phyloP scores from a whole-genome alignment of 2,329 filamentous ascomycete species.

The Chaetomiaceae sp. region DNA sequence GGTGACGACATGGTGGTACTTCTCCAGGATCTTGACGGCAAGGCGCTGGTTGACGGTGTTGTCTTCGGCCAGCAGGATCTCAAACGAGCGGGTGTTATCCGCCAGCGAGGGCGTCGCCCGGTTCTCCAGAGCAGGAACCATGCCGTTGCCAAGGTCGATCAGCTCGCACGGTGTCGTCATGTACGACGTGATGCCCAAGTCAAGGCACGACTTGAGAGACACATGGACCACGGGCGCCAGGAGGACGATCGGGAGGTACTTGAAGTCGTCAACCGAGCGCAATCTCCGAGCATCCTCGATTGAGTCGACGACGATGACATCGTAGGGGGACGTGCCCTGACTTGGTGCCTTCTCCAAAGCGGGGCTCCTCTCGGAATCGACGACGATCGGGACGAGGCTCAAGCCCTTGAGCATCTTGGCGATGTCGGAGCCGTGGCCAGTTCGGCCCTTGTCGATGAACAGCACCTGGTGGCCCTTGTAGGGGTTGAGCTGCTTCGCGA shows the following conservation, averaged over 20 bases:
- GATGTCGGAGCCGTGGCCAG: constrained; percentile 69
- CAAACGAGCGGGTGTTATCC: constrained; percentile 91
- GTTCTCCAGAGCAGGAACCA: constrained; percentile 92
- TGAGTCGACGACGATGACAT: constrained; percentile 93
- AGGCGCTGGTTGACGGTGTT: constrained; percentile 95
- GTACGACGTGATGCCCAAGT: constrained; percentile 96
- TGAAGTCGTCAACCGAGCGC: constrained; percentile 87
- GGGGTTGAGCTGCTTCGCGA: constrained; percentile 78
- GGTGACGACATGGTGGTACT: constrained; percentile 87
- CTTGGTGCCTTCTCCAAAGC: constrained; percentile 46
- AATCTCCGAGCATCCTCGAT: constrained; percentile 83
- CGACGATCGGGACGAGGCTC: constrained; percentile 74
- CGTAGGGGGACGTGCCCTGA: constrained; percentile 61
- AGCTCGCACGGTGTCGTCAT: constrained; percentile 96
- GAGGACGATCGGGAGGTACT: constrained; percentile 93
- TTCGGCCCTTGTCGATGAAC: constrained; percentile 88
- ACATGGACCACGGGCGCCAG: constrained; percentile 85
- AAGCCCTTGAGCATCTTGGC: constrained; percentile 70
- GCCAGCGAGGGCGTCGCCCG: constrained; percentile 84
- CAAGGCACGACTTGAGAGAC: constrained; percentile 85
- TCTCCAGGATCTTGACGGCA: constrained; percentile 93
- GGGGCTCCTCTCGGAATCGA: constrained; percentile 68
- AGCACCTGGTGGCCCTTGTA: constrained; percentile 89
- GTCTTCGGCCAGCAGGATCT: constrained; percentile 92
- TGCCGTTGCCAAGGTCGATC: constrained; percentile 91